These are phyloP conservation scores for Magnolia sinica DNA, from an alignment of 164 flowering plant species.

Conservation along the genomic window DNA sequence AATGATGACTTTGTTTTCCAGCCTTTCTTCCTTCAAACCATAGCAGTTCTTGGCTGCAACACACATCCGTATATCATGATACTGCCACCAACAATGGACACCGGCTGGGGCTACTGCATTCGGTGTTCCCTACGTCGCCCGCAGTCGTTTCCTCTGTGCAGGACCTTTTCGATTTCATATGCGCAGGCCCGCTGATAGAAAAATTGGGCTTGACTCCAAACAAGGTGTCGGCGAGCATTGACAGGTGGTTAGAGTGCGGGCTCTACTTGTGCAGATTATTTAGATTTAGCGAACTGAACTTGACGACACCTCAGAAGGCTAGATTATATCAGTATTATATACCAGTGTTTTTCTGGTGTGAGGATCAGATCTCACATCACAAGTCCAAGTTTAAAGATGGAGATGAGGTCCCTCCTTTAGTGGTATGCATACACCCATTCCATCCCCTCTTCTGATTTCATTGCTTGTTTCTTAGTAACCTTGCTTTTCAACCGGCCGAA, in stretches of 20 bases:
- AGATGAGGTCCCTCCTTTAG: constrained; percentile 80
- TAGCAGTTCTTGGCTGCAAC: constrained; percentile 51
- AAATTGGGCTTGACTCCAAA: constrained; percentile 52
- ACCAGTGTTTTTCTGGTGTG: constrained; percentile 95
- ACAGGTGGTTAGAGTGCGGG: constrained; percentile 74
- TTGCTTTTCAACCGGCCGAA: neutral
- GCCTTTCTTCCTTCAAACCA: constrained; percentile 21
- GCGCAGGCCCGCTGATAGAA: constrained; percentile 70
- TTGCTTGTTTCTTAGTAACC: neutral
- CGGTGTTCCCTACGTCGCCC: constrained; percentile 40
- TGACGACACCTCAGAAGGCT: constrained; percentile 62
- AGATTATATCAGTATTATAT: constrained; percentile 86
- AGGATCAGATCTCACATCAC: constrained; percentile 75
- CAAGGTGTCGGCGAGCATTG: constrained; percentile 55
- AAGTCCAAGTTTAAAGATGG: constrained; percentile 56
- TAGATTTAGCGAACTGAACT: constrained; percentile 54
- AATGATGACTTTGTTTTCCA: neutral
- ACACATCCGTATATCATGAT: constrained; percentile 22
- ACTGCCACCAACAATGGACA: constrained; percentile 14
- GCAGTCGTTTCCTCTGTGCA: constrained; percentile 76
- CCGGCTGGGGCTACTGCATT: constrained; percentile 30
- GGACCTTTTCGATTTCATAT: constrained; percentile 76
- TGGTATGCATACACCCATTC: constrained; percentile 46
- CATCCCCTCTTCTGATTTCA: constrained; percentile 1
- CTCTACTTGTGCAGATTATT: constrained; percentile 58